These are phyloP conservation scores for Phlebiopsis flavidoalba DNA, from an alignment of 768 basidiomycete genomes.

Conservation along the genomic window DNA sequence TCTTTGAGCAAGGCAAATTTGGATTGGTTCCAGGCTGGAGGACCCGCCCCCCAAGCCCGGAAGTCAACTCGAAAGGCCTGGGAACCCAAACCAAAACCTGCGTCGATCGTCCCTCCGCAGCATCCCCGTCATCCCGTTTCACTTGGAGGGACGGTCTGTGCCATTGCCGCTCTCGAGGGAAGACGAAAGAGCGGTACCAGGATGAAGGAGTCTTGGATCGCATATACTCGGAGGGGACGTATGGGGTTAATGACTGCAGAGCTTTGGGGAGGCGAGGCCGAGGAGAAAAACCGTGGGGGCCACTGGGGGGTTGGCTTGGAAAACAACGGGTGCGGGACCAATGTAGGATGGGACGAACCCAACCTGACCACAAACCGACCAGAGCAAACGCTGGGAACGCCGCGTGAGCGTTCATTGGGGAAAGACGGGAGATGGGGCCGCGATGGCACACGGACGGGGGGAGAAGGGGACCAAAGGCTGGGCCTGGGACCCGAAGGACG, in stretches of 20 bases:
- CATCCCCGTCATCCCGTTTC: constrained; percentile 48
- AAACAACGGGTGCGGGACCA: not conserved
- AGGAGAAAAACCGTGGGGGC: not conserved
- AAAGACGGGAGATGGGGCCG: not conserved
- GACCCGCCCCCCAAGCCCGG: not conserved
- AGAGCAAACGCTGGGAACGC: not conserved
- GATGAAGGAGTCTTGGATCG: constrained; percentile 39
- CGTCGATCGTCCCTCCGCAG: constrained; percentile 45
- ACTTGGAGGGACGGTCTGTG: constrained; percentile 47
- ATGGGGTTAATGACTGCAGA: not conserved
- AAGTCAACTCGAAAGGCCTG: constrained; percentile 20
- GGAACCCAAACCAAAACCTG: constrained; percentile 20
- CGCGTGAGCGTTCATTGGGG: too few relatives aligned
- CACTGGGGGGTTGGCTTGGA: not conserved
- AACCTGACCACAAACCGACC: not conserved
- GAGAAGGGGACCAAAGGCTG: not conserved
- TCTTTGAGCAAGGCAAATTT: not conserved
- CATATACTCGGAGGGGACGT: not conserved
- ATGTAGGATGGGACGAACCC: not conserved
- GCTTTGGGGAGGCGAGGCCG: not conserved
- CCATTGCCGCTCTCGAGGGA: constrained; percentile 42
- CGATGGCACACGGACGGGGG: not conserved
- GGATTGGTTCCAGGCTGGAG: not conserved
- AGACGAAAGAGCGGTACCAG: constrained; percentile 32
- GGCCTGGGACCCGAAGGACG: not conserved